phyloP scores from a whole-genome alignment of 2,329 filamentous ascomycete genomes.

The Metarhizium sp. region DNA sequence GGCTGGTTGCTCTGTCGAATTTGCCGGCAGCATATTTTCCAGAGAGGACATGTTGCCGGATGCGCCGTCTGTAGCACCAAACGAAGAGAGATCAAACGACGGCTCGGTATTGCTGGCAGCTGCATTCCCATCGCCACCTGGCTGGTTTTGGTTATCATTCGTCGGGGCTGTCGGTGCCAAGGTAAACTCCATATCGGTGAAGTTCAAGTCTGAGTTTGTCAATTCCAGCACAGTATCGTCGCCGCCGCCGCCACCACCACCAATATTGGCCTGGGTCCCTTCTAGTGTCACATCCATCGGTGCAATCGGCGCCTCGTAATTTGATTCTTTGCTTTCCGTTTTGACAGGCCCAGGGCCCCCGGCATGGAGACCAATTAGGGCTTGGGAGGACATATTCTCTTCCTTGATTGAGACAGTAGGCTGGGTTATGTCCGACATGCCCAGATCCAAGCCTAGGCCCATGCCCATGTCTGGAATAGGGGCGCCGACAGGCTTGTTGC shows the following conservation, averaged over 20 bases:
- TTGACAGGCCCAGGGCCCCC: constrained; percentile 10
- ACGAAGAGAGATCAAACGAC: constrained; percentile 36
- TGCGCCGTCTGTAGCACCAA: constrained; percentile 25
- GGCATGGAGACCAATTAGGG: background rate
- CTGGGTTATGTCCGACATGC: constrained; percentile 20
- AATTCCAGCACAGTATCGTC: constrained; percentile 9
- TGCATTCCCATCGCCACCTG: constrained; percentile 1
- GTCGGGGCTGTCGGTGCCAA: constrained; percentile 38
- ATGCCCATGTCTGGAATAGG: constrained; percentile 49
- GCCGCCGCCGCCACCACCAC: constrained; percentile 10
- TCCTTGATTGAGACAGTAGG: constrained; percentile 13
- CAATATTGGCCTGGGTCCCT: constrained; percentile 13
- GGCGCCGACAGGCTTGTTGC: constrained; percentile 32
- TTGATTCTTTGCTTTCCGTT: constrained; percentile 15
- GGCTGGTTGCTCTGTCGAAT: constrained; percentile 9
- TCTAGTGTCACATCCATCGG: constrained; percentile 15
- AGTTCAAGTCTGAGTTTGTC: constrained; percentile 33
- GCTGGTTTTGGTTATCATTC: constrained; percentile 18
- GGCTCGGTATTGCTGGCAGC: constrained; percentile 20
- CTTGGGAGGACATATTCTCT: constrained; percentile 8
- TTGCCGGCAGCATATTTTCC: constrained; percentile 20
- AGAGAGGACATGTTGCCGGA: constrained; percentile 19
- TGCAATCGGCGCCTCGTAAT: constrained; percentile 18
- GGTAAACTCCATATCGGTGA: constrained; percentile 49
- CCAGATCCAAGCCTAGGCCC: constrained; percentile 41